These are phyloP conservation scores for Aaosphaeria arxii DNA, from an alignment of 2,329 filamentous ascomycete genomes.

Conservation along the genomic window DNA sequence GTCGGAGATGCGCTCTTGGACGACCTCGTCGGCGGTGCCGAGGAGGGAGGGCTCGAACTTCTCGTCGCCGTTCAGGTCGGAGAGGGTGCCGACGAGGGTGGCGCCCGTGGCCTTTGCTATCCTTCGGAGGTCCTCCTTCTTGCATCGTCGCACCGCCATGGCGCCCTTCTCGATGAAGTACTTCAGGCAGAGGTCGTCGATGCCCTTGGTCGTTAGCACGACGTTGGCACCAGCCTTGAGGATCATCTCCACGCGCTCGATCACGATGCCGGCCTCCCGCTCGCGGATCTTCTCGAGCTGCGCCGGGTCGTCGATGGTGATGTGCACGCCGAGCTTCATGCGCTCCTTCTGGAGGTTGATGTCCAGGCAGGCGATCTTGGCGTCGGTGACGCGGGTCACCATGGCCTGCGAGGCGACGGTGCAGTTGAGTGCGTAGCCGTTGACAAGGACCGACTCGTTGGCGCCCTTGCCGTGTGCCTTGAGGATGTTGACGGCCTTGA, in stretches of 20 bases:
- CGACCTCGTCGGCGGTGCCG: conserved; percentile 89
- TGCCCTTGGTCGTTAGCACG: conserved; percentile 94
- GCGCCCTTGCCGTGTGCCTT: conserved; percentile 96
- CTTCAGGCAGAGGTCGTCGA: conserved; percentile 94
- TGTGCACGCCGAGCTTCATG: conserved; percentile 98
- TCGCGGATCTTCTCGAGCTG: conserved; percentile 97
- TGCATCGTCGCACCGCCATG: conserved; percentile 94
- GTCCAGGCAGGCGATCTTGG: conserved; percentile 94
- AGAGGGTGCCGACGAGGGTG: conserved; percentile 87
- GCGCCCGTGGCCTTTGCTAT: conserved; percentile 96
- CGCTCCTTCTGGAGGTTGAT: conserved; percentile 99
- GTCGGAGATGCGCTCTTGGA: conserved; percentile 97
- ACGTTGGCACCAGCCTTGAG: conserved; percentile 97
- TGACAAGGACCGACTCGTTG: conserved; percentile 83
- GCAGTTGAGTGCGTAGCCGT: conserved; percentile 97
- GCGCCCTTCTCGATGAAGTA: conserved; percentile 90
- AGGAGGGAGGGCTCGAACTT: conserved; percentile 89
- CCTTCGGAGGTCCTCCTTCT: conserved; percentile 95
- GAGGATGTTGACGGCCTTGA: conserved; percentile 98
- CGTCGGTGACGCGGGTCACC: conserved; percentile 86
- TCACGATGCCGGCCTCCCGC: conserved; percentile 86
- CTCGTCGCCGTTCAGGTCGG: conserved; percentile 96
- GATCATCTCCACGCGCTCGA: conserved; percentile 95
- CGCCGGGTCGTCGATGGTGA: conserved; percentile 94
- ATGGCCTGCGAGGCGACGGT: conserved; percentile 98